Conservation (phyloP, 2,329 filamentous ascomycete species). For the Aspergillus cejpii region DNA sequence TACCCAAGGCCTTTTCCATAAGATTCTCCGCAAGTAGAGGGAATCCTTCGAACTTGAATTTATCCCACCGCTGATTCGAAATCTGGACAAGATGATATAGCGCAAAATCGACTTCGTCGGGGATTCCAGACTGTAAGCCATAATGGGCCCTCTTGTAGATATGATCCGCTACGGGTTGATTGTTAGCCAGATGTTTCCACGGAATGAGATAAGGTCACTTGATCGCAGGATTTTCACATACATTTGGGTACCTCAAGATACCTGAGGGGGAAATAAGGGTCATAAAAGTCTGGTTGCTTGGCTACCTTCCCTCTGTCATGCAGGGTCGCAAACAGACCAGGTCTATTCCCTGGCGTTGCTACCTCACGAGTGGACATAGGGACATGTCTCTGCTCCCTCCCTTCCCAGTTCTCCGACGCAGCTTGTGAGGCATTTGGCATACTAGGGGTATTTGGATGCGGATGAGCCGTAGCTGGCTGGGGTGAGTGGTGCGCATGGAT, state of each 20-base stretch:
- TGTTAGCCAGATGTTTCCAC: constrained; percentile 8
- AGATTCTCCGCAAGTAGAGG: constrained; percentile 81
- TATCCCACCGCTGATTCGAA: constrained; percentile 87
- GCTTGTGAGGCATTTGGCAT: constrained; percentile 28
- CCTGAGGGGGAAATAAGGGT: constrained; percentile 33
- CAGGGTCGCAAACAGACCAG: constrained; percentile 29
- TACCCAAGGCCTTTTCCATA: constrained; percentile 73
- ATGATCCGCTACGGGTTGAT: constrained; percentile 41
- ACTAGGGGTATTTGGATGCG: constrained; percentile 25
- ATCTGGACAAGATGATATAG: constrained; percentile 93
- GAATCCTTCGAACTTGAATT: constrained; percentile 91
- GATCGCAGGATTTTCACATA: constrained; percentile 16
- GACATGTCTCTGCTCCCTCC: constrained; percentile 30
- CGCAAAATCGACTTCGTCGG: constrained; percentile 82
- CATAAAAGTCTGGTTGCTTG: constrained; percentile 35
- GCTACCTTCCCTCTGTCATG: constrained; percentile 25
- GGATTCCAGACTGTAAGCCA: constrained; percentile 70
- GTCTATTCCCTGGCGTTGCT: constrained; percentile 40
- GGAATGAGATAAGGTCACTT: background rate
- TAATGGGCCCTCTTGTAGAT: constrained; percentile 87
- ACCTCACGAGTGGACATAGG: constrained; percentile 39
- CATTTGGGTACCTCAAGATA: constrained; percentile 35
- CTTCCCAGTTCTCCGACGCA: constrained; percentile 34
- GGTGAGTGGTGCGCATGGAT: constrained; percentile 28
- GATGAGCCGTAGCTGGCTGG: constrained; percentile 25